Conservation (phyloP, 2,329 filamentous ascomycete species). For the Pestalotiopsis sp. region DNA sequence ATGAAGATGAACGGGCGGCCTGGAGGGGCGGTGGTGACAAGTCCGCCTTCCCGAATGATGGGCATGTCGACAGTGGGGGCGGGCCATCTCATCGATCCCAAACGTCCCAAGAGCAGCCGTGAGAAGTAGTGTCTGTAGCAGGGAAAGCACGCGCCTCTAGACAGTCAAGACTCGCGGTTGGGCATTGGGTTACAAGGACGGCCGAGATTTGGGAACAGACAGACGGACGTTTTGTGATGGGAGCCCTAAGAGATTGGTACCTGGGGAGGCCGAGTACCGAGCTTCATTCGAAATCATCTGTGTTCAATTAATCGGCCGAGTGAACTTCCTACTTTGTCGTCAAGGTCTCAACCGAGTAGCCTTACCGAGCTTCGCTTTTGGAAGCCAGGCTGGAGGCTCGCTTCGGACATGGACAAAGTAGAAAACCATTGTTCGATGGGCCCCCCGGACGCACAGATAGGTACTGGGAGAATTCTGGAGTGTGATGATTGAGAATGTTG, state of each 20-base stretch:
- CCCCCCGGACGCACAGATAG: not conserved
- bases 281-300: not conserved
- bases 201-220: not conserved
- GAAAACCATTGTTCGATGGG: not conserved
- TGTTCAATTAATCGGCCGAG: constrained; percentile 10
- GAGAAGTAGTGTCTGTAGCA: not conserved
- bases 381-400: constrained; percentile 9
- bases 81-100: not conserved
- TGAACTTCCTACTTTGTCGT: constrained; percentile 14
- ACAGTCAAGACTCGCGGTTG: not conserved
- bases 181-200: not conserved
- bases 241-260: constrained; percentile 1
- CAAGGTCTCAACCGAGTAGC: constrained; percentile 1
- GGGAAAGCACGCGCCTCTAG: constrained; percentile 3
- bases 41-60: constrained; percentile 14
- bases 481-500: constrained; percentile 17
- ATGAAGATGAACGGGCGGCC: not conserved
- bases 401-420: constrained; percentile 19
- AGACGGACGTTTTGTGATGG: constrained; percentile 6
- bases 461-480: not conserved
- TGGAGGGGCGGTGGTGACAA: not conserved
- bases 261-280: not conserved
- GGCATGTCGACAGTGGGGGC: constrained; percentile 7
- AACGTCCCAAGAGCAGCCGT: not conserved
- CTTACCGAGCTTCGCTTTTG: constrained; percentile 12